phyloP scores from a whole-genome alignment of 2,329 filamentous ascomycete species.

The Xylaria sp. region DNA sequence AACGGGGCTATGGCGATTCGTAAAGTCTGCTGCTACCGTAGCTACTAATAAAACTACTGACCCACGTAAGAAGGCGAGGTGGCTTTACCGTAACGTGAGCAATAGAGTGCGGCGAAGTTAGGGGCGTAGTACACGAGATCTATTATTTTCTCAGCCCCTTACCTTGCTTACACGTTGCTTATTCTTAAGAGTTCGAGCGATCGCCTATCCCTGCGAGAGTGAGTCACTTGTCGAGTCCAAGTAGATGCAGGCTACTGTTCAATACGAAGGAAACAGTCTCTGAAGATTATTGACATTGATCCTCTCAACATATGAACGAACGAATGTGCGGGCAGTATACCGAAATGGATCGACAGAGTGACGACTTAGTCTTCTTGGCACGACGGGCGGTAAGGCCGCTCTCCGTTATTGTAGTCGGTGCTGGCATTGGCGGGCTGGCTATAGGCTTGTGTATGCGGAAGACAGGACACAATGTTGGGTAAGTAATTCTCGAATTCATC shows the following conservation, averaged over 20 bases:
- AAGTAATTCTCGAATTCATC: background rate
- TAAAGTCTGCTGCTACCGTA: too few species aligned
- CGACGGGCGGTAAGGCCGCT: conserved; percentile 23
- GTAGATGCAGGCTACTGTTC: background rate
- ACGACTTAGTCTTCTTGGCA: conserved; percentile 14
- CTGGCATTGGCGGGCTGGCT: conserved; percentile 50
- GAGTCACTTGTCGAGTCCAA: background rate
- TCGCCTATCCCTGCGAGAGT: background rate
- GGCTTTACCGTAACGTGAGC: background rate
- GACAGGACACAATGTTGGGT: conserved; percentile 27
- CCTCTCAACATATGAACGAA: background rate
- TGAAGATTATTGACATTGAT: background rate
- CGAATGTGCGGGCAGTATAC: too few species aligned
- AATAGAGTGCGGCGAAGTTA: background rate
- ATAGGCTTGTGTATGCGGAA: conserved; percentile 46
- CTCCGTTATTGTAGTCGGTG: conserved; percentile 43
- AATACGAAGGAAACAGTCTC: background rate
- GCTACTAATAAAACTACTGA: too few species aligned
- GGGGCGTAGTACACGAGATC: background rate
- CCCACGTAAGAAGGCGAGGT: too few species aligned
- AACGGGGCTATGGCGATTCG: too few species aligned
- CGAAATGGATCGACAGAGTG: conserved; percentile 9
- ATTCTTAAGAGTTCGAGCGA: background rate
- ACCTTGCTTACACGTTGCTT: conserved; percentile 1
- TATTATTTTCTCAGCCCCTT: background rate